Evolutionary conservation across 345 rosid species (phyloP).

Genomic region (Hibiscus syriacus): DNA sequence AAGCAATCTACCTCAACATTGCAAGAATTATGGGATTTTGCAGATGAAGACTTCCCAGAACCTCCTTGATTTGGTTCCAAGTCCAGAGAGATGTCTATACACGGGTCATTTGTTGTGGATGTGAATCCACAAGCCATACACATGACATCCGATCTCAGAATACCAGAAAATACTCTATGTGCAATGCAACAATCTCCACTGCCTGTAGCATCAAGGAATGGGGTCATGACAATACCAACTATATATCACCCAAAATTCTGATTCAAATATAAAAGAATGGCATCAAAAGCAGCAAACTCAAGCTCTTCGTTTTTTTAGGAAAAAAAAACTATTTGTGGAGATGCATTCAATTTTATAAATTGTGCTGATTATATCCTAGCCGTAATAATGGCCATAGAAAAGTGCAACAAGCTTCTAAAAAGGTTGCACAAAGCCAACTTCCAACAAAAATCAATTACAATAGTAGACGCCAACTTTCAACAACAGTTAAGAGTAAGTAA

Average conservation of each 20-base stretch:
- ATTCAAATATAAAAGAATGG: not conserved
- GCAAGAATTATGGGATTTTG: conserved; percentile 28
- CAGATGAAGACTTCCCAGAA: conserved; percentile 9
- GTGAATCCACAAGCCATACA: conserved; percentile 64
- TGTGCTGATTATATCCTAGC: not conserved
- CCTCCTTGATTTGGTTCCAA: conserved; percentile 43
- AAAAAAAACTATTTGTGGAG: not conserved
- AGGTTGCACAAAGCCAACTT: not conserved
- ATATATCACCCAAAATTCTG: not conserved
- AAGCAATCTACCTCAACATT: conserved; percentile 39
- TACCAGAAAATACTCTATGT: conserved; percentile 52
- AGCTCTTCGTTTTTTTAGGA: not conserved
- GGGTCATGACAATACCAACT: not conserved
- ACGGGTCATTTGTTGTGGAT: conserved; percentile 60
- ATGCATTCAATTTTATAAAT: conserved; percentile 1
- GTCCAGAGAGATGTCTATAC: conserved; percentile 54
- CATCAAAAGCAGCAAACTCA: not conserved
- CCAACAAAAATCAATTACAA: too few species aligned
- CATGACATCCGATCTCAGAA: conserved; percentile 62
- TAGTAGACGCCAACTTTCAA: not conserved
- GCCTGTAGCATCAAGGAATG: conserved; percentile 27
- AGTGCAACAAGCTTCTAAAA: not conserved
- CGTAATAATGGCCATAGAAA: too few species aligned
- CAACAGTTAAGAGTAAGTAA: too few species aligned
- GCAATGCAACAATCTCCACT: conserved; percentile 56